phyloP scores from a whole-genome alignment of 148 eudicot species.

The Oxyria digyna region DNA sequence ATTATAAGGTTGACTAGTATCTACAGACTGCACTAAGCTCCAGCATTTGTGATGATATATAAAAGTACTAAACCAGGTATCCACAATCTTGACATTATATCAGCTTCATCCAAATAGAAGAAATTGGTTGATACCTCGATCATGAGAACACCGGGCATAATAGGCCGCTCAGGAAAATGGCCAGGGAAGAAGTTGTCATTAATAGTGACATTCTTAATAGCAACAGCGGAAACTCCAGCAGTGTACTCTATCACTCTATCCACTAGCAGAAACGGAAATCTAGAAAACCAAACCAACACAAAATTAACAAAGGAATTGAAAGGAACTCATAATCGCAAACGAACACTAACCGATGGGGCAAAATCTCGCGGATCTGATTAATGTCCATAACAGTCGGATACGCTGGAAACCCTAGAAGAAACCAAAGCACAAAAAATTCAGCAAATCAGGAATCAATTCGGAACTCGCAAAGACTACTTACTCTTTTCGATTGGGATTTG shows the following conservation, averaged over 20 bases:
- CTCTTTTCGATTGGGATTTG: slow-evolving; percentile 68
- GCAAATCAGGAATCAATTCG: background rate
- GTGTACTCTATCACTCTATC: slow-evolving; percentile 93
- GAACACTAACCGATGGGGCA: slow-evolving; percentile 76
- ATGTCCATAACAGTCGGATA: slow-evolving; percentile 89
- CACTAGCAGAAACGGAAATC: slow-evolving; percentile 85
- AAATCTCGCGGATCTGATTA: slow-evolving; percentile 79
- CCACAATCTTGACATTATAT: background rate
- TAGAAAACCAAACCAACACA: slow-evolving; percentile 8
- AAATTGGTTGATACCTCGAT: slow-evolving; percentile 51
- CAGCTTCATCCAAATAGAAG: background rate
- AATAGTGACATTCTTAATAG: slow-evolving; percentile 90
- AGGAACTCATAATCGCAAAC: background rate
- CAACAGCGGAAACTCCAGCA: slow-evolving; percentile 88
- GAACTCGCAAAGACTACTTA: slow-evolving; percentile 4
- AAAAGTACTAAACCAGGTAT: background rate
- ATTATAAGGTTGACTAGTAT: no score
- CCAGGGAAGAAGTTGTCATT: slow-evolving; percentile 97
- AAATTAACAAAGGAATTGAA: background rate
- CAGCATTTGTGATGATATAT: background rate
- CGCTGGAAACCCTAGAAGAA: slow-evolving; percentile 50
- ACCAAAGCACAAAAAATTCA: background rate
- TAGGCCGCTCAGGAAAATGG: slow-evolving; percentile 98
- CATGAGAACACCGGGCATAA: slow-evolving; percentile 99
- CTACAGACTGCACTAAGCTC: background rate